phyloP scores from a whole-genome alignment of 2,329 filamentous ascomycete genomes.

The Ophiostoma montium region DNA sequence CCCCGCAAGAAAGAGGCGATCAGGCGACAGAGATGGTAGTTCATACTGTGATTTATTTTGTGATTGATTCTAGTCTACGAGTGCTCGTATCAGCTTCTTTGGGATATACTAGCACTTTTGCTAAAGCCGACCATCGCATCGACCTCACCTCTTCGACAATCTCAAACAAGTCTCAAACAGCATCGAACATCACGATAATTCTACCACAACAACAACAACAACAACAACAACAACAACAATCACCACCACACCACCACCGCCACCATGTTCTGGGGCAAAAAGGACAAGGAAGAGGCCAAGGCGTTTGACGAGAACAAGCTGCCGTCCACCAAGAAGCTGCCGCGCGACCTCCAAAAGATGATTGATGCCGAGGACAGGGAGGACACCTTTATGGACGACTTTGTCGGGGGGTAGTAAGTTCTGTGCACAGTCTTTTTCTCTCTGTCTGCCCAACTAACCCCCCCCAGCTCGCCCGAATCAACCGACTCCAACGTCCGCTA shows the following conservation, averaged over 20 bases:
- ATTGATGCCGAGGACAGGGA: constrained; percentile 46
- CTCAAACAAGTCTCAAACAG: background rate
- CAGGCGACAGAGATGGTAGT: too few relatives aligned
- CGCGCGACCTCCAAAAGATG: constrained; percentile 40
- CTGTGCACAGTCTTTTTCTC: background rate
- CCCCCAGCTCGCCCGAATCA: constrained; percentile 55
- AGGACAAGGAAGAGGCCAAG: constrained; percentile 15
- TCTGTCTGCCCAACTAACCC: background rate
- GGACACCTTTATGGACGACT: constrained; percentile 61
- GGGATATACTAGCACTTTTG: too few relatives aligned
- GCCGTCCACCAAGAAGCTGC: constrained; percentile 36
- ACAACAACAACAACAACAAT: background rate
- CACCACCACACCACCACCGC: background rate
- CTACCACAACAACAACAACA: background rate
- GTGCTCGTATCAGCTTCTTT: too few relatives aligned
- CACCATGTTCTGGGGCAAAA: constrained; percentile 28
- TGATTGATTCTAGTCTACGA: background rate
- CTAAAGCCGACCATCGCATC: background rate
- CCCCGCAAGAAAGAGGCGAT: constrained; percentile 1
- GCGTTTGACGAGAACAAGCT: constrained; percentile 32
- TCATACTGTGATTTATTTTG: background rate
- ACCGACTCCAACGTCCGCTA: constrained; percentile 81
- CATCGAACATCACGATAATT: background rate
- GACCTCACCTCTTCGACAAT: background rate
- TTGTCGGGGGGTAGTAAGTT: constrained; percentile 67